Evolutionary conservation across 345 rosid genomes (phyloP), one percentile per base, ranked within the genome.

Genomic region (Erysimum cheiranthoides): DNA sequence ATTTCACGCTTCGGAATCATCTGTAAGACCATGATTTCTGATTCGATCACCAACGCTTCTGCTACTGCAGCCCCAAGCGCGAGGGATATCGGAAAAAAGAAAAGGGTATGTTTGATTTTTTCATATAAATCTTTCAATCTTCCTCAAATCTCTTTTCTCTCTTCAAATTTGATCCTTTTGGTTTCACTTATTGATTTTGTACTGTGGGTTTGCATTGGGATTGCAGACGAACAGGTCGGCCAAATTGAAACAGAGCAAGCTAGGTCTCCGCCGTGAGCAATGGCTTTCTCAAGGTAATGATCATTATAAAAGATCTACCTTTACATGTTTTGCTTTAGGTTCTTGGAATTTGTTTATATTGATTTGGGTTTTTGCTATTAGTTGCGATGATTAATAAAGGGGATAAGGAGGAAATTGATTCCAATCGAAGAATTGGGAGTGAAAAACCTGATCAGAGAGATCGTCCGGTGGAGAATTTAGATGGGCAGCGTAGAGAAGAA

Each of bases 201-300:
- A 25, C 8, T 65, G 53, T 70, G 57, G 39, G n/a, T 34, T 73
- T 62, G 76, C 52, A 63, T 62, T 66, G 73, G 73, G 74, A 42
- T 76, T 83, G 67, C 77, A 92, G 97, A 85, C 81, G 35, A 86
- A 93, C 81, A 84, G 96, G 89, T 82, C 96, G 5, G 97, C 96
- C n/a, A 91, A 88, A 82, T 75, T 93, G 87, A 93, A 89, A 85
- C 97, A 91, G 85, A 86, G 87, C 89, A 93, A 93, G 86, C 86
- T 93, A 0, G 96, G 89, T 76, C 96, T 86, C 16, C 97, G 98
- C 42, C 96, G 98, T 14, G 97, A 91, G 82, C 98, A 93, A 83
- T 93, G 98, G 98, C 96, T 91, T 71, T 88, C 98, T 68, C 98
- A 93, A 82, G 90, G 98, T 91, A 36, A 72, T 11, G 71, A 31